Percentiles rank a stretch among this genome's conserved stretches.
Evolutionary conservation across 768 basidiomycete species (phyloP).

Genomic region (Punctularia strigosozonata): DNA sequence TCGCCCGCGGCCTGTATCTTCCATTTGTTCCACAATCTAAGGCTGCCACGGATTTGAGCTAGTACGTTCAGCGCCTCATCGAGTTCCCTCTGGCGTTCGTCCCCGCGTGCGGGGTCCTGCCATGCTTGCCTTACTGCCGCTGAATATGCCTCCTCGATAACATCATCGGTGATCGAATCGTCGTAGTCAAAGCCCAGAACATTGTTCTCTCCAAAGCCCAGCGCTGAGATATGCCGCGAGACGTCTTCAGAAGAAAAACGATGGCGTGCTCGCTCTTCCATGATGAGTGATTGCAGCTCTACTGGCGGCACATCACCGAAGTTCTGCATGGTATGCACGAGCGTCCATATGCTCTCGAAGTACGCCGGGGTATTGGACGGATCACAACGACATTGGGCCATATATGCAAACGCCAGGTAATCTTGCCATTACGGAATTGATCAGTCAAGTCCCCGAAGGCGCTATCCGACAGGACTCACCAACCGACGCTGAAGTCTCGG

Average conservation of each 20-base stretch:
- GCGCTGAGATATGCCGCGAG: constrained; percentile 28
- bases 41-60: constrained; percentile 50
- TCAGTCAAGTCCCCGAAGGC: constrained; percentile 1
- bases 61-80: constrained; percentile 62
- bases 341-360: constrained; percentile 44
- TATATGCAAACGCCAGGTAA: constrained; percentile 65
- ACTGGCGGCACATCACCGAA: constrained; percentile 32
- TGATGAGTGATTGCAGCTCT: constrained; percentile 44
- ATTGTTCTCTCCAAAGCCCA: constrained; percentile 60
- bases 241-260: constrained; percentile 54
- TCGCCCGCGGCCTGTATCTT: too few relatives aligned
- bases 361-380: constrained; percentile 50
- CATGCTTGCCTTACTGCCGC: constrained; percentile 44
- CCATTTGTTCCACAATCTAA: constrained; percentile 30
- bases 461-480: constrained; percentile 27
- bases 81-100: constrained; percentile 36
- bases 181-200: constrained; percentile 58
- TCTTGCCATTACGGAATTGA: constrained; percentile 28
- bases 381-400: constrained; percentile 75
- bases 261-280: constrained; percentile 49
- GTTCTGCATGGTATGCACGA: constrained; percentile 38
- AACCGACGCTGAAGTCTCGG: constrained; percentile 49
- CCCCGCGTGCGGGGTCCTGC: constrained; percentile 31
- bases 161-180: constrained; percentile 54
- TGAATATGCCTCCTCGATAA: constrained; percentile 62